Percentiles rank a stretch among this genome's conserved stretches.
Conservation (phyloP, 257 asterid genomes). For the Penstemon barbatus region DNA sequence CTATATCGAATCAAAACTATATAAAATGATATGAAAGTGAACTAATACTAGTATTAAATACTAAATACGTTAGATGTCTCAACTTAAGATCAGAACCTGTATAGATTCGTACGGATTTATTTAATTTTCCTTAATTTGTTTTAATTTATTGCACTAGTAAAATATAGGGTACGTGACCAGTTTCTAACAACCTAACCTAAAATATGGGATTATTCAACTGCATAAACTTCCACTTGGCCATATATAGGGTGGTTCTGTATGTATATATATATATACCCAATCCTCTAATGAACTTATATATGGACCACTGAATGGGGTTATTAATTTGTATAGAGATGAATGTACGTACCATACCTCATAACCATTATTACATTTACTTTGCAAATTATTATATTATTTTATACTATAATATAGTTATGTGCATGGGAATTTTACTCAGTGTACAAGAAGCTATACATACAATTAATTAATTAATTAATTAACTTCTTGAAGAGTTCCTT, state of each 20-base stretch:
- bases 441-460: not conserved
- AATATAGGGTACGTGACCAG: no score
- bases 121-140: no score
- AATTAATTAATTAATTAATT: not conserved
- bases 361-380: not conserved
- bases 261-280: not conserved
- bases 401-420: not conserved
- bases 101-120: no score
- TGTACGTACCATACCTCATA: constrained; percentile 22
- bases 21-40: no score
- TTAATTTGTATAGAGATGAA: not conserved
- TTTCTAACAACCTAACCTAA: not conserved
- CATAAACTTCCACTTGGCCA: constrained; percentile 3
- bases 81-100: no score
- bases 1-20: no score
- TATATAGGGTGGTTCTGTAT: constrained; percentile 13
- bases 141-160: no score
- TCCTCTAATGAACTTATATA: constrained; percentile 1
- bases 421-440: no score
- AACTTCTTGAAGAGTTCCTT: not conserved
- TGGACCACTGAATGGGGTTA: constrained; percentile 35
- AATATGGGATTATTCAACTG: not conserved
- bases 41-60: no score
- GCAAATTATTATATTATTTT: not conserved
- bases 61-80: no score